Evolutionary conservation across 2,329 filamentous ascomycete genomes (phyloP), one percentile per base, ranked within the genome.

Genomic region (Sclerotinia minor): DNA sequence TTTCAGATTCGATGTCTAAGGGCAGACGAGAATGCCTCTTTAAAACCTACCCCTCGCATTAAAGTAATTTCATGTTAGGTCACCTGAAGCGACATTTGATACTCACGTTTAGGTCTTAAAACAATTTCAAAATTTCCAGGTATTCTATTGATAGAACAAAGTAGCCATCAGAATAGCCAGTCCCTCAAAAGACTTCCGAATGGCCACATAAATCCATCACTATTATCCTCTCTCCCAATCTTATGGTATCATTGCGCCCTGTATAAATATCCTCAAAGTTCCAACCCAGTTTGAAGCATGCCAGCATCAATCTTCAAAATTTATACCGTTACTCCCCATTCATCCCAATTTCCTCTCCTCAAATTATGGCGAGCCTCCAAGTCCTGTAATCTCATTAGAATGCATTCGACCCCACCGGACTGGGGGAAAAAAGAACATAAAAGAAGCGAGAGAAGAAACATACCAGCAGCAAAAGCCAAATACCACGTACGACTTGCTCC

Each of bases 401-500:
- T 6, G 5, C 3, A 47, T 19, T 8, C 9, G 45, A 54, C 29
- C 38, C 44, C n/a, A 9, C 11, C 17, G 32, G n/a, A 64, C 35
- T 8, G 52, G 54, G 8, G n/a, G n/a, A n/a, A n/a, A 3, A 19
- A 54, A 26, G 32, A 21, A 21, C 35, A 5, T 13, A 38, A 49
- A 49, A 49, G 45, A 11, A 19, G 2, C 6, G 24, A 24, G 7
- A 45, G 29, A 45, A 41, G 38, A 35, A 63, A 69, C 71, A 69
- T 67, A 88, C 91, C 89, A 72, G 92, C 92, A 73, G 89, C 83
- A 78, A 88, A 92, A 52, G 90, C 89, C 79, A 96, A 79, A 80
- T 94, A 96, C 92, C 92, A 96, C 38, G 92, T 94, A 79, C 88
- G 81, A 75, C 88, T 90, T 2, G 92, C 92, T 21, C 95, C 94